Evolutionary conservation across 2,329 filamentous ascomycete genomes (phyloP), one percentile per base, ranked within the genome.

Genomic region (Plectosphaerella cucumerina): DNA sequence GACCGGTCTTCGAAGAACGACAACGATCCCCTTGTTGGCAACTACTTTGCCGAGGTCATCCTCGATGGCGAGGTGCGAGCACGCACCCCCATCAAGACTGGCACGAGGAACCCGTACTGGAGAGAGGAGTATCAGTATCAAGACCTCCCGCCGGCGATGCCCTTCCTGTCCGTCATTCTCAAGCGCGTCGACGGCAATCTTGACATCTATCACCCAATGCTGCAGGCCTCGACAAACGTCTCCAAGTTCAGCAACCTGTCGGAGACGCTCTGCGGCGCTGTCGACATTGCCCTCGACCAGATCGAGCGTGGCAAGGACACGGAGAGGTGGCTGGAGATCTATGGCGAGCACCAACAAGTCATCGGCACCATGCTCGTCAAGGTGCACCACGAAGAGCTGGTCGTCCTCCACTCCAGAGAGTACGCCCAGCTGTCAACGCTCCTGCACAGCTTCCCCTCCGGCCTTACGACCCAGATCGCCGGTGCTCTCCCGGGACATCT

Each of bases 311-410:
- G 85, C 15, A 87, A 87, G 61, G 88, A 93, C 51, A 79, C 86
- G 33, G 93, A 97, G 67, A 87, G 91, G 61, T 97, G 92, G 93
- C 87, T 90, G 74, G 87, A 86, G 15, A 82, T 96, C 20, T 70
- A 86, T 46, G 90, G 96, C 61, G 85, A 87, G 57, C 84, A 82
- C 56, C 84, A 89, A 54, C 86, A 91, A 59, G 75, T 78, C 1
- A 81, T 96, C 46, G 93, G 92, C 23, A 90, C 92, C 55, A 87
- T 96, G 73, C 77, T 96, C 48, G 82, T 97, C 69, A 90, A 85
- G 62, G 77, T 95, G 20, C 84, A 86, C 43, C 85, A 94, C 57
- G 90, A 96, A 50, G 93, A 99, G 69, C 84, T 94, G 47, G 88
- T 96, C 6, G 92, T 97, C 10, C 77, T 99, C 35, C 86, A 95